phyloP scores from a whole-genome alignment of 108 stramenopile genomes.

The Stephanodiscus triporus region DNA sequence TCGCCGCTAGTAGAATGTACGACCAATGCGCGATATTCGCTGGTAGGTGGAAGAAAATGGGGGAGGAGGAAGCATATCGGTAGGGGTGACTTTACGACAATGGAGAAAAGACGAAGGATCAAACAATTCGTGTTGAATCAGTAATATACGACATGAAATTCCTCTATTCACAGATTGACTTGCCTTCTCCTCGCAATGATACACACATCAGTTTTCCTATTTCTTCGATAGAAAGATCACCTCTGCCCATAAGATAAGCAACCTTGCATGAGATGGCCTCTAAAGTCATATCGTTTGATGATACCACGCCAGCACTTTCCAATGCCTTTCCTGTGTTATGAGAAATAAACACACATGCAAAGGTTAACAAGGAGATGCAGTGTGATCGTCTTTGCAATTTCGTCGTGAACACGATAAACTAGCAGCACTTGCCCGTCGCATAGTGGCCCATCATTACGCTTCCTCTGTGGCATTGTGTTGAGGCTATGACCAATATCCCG shows the following conservation, averaged over 20 bases:
- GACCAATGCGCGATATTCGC: constrained; percentile 28
- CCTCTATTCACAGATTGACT: background rate
- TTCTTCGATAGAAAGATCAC: constrained; percentile 61
- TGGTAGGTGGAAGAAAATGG: constrained; percentile 71
- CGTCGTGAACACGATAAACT: background rate
- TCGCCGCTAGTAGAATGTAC: background rate
- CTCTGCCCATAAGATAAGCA: constrained; percentile 88
- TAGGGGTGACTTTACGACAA: constrained; percentile 48
- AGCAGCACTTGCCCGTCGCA: constrained; percentile 68
- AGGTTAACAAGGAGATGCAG: background rate
- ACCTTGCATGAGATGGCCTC: constrained; percentile 93
- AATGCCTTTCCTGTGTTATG: constrained; percentile 49
- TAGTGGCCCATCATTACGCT: constrained; percentile 90
- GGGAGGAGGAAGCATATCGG: constrained; percentile 65
- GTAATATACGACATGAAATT: background rate
- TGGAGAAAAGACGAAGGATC: background rate
- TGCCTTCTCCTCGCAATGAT: constrained; percentile 68
- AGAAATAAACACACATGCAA: background rate
- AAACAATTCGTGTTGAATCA: background rate
- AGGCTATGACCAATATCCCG: constrained; percentile 90
- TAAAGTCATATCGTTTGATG: constrained; percentile 94
- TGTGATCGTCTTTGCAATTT: background rate
- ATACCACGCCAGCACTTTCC: constrained; percentile 82
- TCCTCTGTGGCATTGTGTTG: constrained; percentile 93
- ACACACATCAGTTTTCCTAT: constrained; percentile 73